Base-by-base conservation (phyloP, 2,329 filamentous ascomycete genomes). In the Mollisia scopiformis region DNA sequence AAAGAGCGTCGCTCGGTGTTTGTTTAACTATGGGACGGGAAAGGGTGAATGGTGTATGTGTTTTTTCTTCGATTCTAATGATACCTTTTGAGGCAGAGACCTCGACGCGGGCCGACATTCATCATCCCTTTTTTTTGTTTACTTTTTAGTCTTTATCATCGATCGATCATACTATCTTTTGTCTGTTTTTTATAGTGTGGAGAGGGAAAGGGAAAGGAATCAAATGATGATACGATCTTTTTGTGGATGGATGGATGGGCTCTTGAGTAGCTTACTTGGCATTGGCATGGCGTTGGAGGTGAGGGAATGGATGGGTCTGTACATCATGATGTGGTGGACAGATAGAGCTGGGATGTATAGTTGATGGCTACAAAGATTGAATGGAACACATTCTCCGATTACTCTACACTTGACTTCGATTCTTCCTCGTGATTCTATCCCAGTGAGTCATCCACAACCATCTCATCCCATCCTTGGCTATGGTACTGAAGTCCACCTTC, bases 41-140 rank as follows among this genome's bases (percentile, higher is more conserved):
- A 11, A 27, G 25, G 53, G 49, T n/a, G 55, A 39, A 41, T 62
- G 43, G 43, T 50, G 39, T 58, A 41, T 46, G 33, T 39, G 53
- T 47, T 25, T 25, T 27, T 25, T 50, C 25, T 61, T 62, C 59
- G 27, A 41, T 62, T 62, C 60, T 62, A 62, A 59, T 62, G 60
- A 62, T 62, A 62, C 60, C 60, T 56, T 35, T 62, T 55, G 43
- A 47, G 43, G 43, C 10, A 23, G 28, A 27, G 43, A 25, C 23
- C 43, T 47, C 25, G 16, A 19, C 43, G 43, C 43, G 23, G 21
- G 43, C 25, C 43, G 41, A 47, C 39, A 6, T 43, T 47, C 28
- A 28, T 16, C 43, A 47, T 13, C 28, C 43, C 25, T 47, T 47
- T 47, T n/a, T 47, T 27, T 10, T 47, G 16, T 47, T 47, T 41